Evolutionary conservation across 169 alveolate species (phyloP), one percentile per base, ranked within the genome.

Genomic region (Eimeria tenella): DNA sequence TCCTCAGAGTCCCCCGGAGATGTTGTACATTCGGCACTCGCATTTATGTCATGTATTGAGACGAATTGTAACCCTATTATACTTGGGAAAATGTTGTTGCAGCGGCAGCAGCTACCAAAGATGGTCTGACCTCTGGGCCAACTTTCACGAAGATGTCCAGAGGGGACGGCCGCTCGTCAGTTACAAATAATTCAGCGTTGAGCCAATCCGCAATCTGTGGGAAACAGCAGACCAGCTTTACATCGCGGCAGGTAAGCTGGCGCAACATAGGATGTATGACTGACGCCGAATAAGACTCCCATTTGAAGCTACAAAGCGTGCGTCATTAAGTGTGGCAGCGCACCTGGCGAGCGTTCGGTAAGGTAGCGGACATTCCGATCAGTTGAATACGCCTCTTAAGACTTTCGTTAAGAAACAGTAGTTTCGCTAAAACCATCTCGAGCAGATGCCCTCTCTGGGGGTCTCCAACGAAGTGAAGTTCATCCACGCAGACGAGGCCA

Each of bases 311-410:
- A 15, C 31, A 9, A 25, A 55, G 31, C 13, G 86, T 49, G 21
- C 8, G 65, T 10, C 21, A 75, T 49, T 52, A 23, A 58, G 50
- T 10, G 74, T 75, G 50, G 86, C 11, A 8, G 23, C 96, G 77
- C 6, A 97, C 95, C 63, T 96, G 96, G 11, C 62, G 63, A 21
- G 96, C 94, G 88, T 97, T 97, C 19, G 98, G 98, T 11, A 97
- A 95, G 55, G 98, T 97, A 49, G 98, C 98, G 31, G 97, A 95
- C 98, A 97, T 97, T 63, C 97, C 98, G 42, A 97, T 95, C 25
- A 97, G 79, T 86, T 97, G 97, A 17, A 95, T 93, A 62, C 74
- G 82, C 93, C 94, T 70, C 88, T 79, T 55, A 90, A 82, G 92
- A 92, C 92, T 25, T 93, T 81, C 75, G 86, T 87, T 60, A 90